Evolutionary conservation across 768 basidiomycete genomes (phyloP).

Genomic region (Trichaptum fuscoviolaceum): DNA sequence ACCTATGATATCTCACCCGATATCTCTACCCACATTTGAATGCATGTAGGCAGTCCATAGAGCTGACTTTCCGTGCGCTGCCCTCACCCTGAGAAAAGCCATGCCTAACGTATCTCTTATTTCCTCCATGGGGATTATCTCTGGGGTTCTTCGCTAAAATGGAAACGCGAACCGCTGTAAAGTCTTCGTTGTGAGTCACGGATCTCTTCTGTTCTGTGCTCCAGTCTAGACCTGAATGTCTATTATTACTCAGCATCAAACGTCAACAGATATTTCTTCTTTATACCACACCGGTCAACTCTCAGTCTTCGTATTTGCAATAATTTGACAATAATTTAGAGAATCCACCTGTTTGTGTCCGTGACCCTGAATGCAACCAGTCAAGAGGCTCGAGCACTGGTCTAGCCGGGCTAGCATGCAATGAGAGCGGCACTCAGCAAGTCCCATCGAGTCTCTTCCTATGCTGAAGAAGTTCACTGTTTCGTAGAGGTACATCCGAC

Average conservation of each 20-base stretch:
- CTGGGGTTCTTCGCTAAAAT: too few species aligned
- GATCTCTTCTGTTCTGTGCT: too few species aligned
- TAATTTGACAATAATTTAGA: neutral
- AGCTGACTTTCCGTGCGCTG: too few species aligned
- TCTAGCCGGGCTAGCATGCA: neutral
- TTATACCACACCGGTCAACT: neutral
- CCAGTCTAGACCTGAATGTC: neutral
- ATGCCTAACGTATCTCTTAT: too few species aligned
- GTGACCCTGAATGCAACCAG: neutral
- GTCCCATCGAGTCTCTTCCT: neutral
- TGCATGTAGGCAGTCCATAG: too few species aligned
- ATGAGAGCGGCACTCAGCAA: neutral
- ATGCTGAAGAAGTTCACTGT: neutral
- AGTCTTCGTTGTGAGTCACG: too few species aligned
- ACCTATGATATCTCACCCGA: too few species aligned
- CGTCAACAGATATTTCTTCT: neutral
- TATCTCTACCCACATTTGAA: too few species aligned
- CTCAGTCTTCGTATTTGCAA: neutral
- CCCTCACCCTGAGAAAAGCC: too few species aligned
- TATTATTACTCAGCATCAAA: neutral
- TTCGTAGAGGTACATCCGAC: neutral
- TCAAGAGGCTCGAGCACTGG: neutral
- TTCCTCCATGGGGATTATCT: too few species aligned
- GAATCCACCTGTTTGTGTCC: neutral
- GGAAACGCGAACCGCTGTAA: too few species aligned